Evolutionary conservation across 208 protist species (phyloP).

Genomic region (Wallacemonas sp.): DNA sequence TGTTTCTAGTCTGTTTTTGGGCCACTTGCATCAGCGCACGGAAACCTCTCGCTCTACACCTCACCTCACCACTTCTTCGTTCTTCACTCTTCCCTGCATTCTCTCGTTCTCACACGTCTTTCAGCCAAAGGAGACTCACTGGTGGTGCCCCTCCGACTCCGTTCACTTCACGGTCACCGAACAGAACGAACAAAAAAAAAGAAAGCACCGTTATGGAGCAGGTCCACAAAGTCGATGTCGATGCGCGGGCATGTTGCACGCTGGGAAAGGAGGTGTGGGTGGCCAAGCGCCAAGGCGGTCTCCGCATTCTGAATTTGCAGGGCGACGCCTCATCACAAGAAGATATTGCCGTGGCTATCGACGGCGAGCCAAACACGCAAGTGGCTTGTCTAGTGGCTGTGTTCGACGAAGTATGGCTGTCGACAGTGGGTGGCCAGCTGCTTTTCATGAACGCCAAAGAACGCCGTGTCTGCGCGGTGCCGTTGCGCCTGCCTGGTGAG

Average conservation of each 20-base stretch:
- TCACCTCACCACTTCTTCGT: too few relatives aligned
- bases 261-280: constrained; percentile 68
- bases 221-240: constrained; percentile 13
- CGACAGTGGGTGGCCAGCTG: constrained; percentile 40
- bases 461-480: constrained; percentile 11
- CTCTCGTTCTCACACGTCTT: too few relatives aligned
- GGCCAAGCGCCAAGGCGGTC: constrained; percentile 46
- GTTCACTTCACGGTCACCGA: too few relatives aligned
- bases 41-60: too few relatives aligned
- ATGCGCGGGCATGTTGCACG: constrained; percentile 55
- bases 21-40: too few relatives aligned
- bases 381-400: constrained; percentile 41
- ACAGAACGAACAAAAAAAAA: not conserved
- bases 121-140: too few relatives aligned
- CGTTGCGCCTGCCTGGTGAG: constrained; percentile 25
- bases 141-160: too few relatives aligned
- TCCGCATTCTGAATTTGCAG: constrained; percentile 34
- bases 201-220: constrained; percentile 16
- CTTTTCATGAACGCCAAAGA: constrained; percentile 29
- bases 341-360: constrained; percentile 22
- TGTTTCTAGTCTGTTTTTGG: too few relatives aligned
- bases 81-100: too few relatives aligned
- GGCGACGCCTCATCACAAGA: constrained; percentile 15
- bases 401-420: constrained; percentile 61
- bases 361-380: constrained; percentile 15